phyloP scores from a whole-genome alignment of 2,329 filamentous ascomycete species.

The Emergomyces pasteurianus region DNA sequence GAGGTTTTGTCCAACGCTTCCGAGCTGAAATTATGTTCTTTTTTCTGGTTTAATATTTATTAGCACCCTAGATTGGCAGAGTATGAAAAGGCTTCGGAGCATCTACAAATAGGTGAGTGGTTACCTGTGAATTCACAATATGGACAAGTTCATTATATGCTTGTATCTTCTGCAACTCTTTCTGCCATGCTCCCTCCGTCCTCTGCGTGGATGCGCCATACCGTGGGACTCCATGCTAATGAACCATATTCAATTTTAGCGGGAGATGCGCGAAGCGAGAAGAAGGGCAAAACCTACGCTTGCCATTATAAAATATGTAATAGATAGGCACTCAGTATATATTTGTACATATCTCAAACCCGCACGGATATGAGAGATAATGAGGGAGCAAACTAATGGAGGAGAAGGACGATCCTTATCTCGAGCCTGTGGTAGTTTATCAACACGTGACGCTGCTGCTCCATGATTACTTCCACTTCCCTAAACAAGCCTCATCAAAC shows the following conservation, averaged over 20 bases:
- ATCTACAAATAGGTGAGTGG: conserved; percentile 1
- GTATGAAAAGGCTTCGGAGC: background rate
- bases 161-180: conserved; percentile 63
- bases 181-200: conserved; percentile 57
- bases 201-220: conserved; percentile 45
- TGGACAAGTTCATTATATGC: conserved; percentile 63
- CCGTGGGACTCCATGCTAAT: conserved; percentile 74
- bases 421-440: too few relatives aligned
- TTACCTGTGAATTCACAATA: conserved; percentile 54
- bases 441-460: background rate
- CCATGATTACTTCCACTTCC: background rate
- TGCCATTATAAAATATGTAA: background rate
- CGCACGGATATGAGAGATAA: background rate
- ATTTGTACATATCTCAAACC: background rate
- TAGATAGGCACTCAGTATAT: background rate
- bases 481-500: too few relatives aligned
- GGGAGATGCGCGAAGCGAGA: background rate
- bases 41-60: conserved; percentile 21
- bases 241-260: background rate
- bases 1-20: conserved; percentile 33
- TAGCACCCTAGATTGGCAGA: background rate
- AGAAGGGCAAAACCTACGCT: background rate
- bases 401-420: background rate
- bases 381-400: background rate
- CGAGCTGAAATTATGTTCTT: conserved; percentile 28